phyloP scores from a whole-genome alignment of 139 green algal species.

The Prasinococcaceae sp. region DNA sequence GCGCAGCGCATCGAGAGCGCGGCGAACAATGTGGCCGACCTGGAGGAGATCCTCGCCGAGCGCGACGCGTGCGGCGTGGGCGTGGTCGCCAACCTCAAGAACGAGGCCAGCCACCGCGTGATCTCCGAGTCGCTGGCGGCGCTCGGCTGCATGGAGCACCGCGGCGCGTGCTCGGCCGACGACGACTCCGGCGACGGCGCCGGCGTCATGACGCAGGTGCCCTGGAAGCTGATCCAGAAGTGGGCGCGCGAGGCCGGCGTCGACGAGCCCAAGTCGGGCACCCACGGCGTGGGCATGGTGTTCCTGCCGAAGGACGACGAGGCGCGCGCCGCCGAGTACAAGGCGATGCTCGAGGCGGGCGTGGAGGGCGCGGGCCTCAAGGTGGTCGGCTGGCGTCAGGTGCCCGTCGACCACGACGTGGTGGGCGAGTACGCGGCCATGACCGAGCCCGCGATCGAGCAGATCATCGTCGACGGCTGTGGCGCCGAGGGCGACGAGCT shows the following conservation, averaged over 20 bases:
- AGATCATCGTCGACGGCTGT: conserved; percentile 45
- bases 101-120: conserved; percentile 74
- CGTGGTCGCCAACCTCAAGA: conserved; percentile 87
- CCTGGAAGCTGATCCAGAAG: conserved; percentile 81
- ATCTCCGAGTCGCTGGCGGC: conserved; percentile 64
- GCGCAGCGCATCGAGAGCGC: too few relatives aligned
- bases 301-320: conserved; percentile 88
- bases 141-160: conserved; percentile 98
- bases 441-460: conserved; percentile 78
- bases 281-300: conserved; percentile 80
- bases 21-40: conserved; percentile 43
- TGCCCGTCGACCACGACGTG: conserved; percentile 69
- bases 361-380: conserved; percentile 59
- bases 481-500: conserved; percentile 59
- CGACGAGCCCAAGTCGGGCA: conserved; percentile 9
- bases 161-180: conserved; percentile 90
- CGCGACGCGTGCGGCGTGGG: conserved; percentile 90
- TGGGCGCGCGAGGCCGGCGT: conserved; percentile 34
- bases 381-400: conserved; percentile 80
- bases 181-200: conserved; percentile 91
- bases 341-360: too few relatives aligned
- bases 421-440: conserved; percentile 73
- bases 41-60: conserved; percentile 83
- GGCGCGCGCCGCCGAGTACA: too few relatives aligned
- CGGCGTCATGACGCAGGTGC: conserved; percentile 93